These are phyloP conservation scores for Cucumis cinereus DNA, from an alignment of 306 rosid species.

Conservation along the genomic window DNA sequence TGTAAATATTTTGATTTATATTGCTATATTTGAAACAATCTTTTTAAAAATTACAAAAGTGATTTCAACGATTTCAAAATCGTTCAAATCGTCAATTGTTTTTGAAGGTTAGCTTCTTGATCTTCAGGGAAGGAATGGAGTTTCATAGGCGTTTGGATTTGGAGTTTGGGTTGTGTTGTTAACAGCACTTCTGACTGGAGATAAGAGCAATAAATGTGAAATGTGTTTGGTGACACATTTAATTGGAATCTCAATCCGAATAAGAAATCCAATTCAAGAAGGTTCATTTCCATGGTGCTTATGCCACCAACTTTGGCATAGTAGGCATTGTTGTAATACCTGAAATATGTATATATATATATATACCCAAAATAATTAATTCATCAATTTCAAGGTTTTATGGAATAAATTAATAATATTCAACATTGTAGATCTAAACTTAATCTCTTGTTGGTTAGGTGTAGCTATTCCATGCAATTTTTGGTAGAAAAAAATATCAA, in stretches of 20 bases:
- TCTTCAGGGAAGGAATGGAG: neutral
- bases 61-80: no score
- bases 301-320: constrained; percentile 94
- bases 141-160: neutral
- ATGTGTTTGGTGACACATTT: constrained; percentile 57
- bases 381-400: neutral
- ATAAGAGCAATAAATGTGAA: constrained; percentile 40
- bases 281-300: constrained; percentile 69
- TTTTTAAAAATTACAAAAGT: no score
- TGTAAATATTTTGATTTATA: no score
- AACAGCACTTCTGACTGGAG: neutral
- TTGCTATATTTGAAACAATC: no score
- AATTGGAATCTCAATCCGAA: constrained; percentile 71
- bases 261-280: constrained; percentile 70
- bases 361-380: neutral
- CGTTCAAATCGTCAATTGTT: neutral
- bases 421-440: no score
- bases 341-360: constrained; percentile 6
- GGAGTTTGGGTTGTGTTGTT: neutral
- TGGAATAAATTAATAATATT: neutral
- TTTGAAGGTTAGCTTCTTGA: neutral
- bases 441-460: no score
- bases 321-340: constrained; percentile 89
- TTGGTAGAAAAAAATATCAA: no score
- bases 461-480: no score